Base-by-base conservation (phyloP, 306 rosid species). In the Quercus parvula region DNA sequence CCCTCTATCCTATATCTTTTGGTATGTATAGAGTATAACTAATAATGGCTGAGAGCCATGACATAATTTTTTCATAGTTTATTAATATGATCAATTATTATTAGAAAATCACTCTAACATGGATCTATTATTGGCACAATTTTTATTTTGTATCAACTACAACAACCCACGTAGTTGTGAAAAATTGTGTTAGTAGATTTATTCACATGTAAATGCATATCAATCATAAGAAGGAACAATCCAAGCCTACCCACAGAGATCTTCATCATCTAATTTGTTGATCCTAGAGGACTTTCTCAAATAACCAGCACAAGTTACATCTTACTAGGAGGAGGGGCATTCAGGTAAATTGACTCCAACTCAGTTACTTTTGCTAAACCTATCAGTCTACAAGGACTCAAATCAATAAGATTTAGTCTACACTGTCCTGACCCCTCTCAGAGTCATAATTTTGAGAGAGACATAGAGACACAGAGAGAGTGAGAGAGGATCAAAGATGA, bases 401-500 rank as follows among this genome's bases (percentile, higher is more conserved):
- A 62, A 66, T 76, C 81, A 75, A 27, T 70, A 83, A 84, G 72
- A 75, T 49, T 61, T 31, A 58, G 62, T 4, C 11, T 56, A 5
- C 11, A 0, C 12, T 27, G 74, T 78, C 63, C 68, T 25, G 30
- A 18, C 28, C 51, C 70, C 28, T 52, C 17, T 38, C 78, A 14
- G 56, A 71, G 59, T 73, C 58, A 63, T 15, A 71, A 80, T 83
- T 76, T 79, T 41, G 72, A 78, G 72, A 71, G 4, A 73, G 68
- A 46, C 20, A 72, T 58, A 75, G 73, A 75, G 77, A 73, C 41
- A 22, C 3, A 25, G 27, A 71, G 5, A 69, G 59, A 7, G 14
- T 3, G 52, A 4, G 58, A 2, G 55, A 69, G 27, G 20, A 28
- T 55, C 15, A 13, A 82, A 76, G 71, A 90, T 89, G 94, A 81